Percentiles rank a stretch among this genome's conserved stretches.
Conservation (phyloP, 1,139 yeast genomes). For the Saccharomyces hybrid region DNA sequence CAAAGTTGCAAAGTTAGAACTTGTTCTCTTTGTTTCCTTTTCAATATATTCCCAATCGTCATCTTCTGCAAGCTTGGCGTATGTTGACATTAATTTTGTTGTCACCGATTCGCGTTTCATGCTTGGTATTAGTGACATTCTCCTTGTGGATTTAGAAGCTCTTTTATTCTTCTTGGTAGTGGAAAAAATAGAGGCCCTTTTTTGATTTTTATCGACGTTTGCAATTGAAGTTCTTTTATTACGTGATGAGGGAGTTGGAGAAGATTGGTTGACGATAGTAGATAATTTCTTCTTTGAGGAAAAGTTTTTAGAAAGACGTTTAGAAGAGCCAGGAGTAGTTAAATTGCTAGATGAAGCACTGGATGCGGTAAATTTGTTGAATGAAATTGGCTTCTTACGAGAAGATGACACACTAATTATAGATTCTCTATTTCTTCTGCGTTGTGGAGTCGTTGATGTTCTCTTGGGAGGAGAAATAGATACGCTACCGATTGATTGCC, state of each 20-base stretch:
- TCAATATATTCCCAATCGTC: constrained; percentile 66
- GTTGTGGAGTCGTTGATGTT: constrained; percentile 31
- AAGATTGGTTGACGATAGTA: constrained; percentile 18
- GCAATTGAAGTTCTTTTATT: constrained; percentile 23
- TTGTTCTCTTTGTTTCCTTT: constrained; percentile 65
- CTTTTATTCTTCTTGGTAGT: constrained; percentile 16
- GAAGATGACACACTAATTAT: constrained; percentile 49
- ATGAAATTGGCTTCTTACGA: constrained; percentile 50
- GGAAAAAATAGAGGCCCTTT: constrained; percentile 32
- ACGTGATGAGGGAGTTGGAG: constrained; percentile 29
- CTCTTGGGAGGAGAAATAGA: constrained; percentile 6
- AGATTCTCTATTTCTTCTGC: constrained; percentile 40
- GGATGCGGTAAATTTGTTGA: constrained; percentile 34
- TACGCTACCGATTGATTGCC: constrained; percentile 19
- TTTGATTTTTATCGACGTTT: constrained; percentile 20
- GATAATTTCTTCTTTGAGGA: constrained; percentile 18
- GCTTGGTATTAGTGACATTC: constrained; percentile 34
- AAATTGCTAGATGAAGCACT: constrained; percentile 13
- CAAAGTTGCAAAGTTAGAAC: constrained; percentile 67
- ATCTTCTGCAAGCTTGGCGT: constrained; percentile 57
- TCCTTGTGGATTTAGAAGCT: constrained; percentile 30
- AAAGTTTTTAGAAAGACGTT: constrained; percentile 8
- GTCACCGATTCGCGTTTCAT: constrained; percentile 59
- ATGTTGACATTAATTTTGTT: constrained; percentile 54
- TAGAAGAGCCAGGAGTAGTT: constrained; percentile 19